phyloP scores from a whole-genome alignment of 306 rosid species.

The Ceratonia siliqua region DNA sequence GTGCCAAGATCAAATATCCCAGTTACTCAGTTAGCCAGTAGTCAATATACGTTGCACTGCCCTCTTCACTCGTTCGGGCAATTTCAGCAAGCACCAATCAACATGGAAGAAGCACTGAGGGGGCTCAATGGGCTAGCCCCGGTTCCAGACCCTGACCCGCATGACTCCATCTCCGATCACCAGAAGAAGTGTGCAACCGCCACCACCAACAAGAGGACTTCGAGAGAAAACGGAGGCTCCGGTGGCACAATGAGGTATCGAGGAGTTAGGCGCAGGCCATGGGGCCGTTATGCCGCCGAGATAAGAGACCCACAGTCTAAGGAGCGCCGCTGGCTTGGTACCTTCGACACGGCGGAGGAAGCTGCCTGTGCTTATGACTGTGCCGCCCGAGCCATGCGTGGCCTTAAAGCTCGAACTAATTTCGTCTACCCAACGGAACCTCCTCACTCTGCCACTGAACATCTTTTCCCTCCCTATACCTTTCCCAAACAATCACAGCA shows the following conservation, averaged over 20 bases:
- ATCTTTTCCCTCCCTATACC: constrained; percentile 37
- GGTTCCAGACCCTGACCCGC: constrained; percentile 27
- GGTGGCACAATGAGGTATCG: constrained; percentile 62
- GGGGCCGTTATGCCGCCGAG: constrained; percentile 99
- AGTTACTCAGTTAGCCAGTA: neutral
- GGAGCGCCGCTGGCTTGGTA: constrained; percentile 94
- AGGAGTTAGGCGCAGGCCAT: constrained; percentile 87
- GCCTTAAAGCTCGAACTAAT: constrained; percentile 86
- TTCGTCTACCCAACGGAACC: constrained; percentile 64
- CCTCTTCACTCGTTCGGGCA: neutral
- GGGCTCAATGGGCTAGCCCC: constrained; percentile 50
- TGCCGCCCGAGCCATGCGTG: constrained; percentile 96
- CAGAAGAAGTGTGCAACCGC: constrained; percentile 15
- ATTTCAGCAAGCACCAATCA: neutral
- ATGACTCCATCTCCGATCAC: neutral
- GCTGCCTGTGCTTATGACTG: constrained; percentile 96
- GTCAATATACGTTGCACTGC: neutral
- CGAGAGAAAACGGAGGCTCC: constrained; percentile 38
- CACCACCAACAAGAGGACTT: constrained; percentile 41
- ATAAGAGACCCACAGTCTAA: constrained; percentile 89
- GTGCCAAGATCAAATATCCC: neutral
- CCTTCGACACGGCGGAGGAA: constrained; percentile 96
- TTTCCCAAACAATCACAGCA: constrained; percentile 41
- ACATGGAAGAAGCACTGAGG: constrained; percentile 73
- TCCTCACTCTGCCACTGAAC: constrained; percentile 29